Evolutionary conservation across 805 yeast genomes (phyloP).

Genomic region (Teunomyces stri): DNA sequence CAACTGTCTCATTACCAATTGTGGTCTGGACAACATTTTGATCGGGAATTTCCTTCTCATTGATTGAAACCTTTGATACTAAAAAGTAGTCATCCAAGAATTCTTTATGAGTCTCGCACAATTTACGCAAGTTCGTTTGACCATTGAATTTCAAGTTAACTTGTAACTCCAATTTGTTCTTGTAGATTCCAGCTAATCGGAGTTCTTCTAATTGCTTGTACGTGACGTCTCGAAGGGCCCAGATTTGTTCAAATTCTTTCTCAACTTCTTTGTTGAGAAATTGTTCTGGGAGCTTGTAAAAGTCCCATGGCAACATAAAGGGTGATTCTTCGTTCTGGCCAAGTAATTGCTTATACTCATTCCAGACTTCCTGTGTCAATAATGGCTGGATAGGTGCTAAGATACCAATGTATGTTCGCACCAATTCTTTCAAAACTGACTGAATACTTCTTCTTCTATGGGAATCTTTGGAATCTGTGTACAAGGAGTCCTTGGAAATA

Average conservation of each 20-base stretch:
- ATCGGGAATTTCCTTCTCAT: slow-evolving; percentile 8
- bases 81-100: slow-evolving; percentile 50
- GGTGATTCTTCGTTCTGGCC: slow-evolving; percentile 39
- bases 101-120: slow-evolving; percentile 20
- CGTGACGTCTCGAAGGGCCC: slow-evolving; percentile 48
- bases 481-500: slow-evolving; percentile 78
- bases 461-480: slow-evolving; percentile 58
- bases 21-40: not conserved
- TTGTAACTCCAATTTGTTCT: slow-evolving; percentile 53
- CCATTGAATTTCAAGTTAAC: slow-evolving; percentile 9
- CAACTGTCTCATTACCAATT: slow-evolving; percentile 21
- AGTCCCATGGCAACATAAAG: slow-evolving; percentile 43
- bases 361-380: slow-evolving; percentile 87
- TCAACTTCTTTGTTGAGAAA: slow-evolving; percentile 37
- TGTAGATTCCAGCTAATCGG: slow-evolving; percentile 49
- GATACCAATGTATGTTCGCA: slow-evolving; percentile 61
- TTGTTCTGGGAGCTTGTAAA: slow-evolving; percentile 27
- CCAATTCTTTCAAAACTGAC: slow-evolving; percentile 60
- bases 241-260: slow-evolving; percentile 44
- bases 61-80: slow-evolving; percentile 56
- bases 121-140: slow-evolving; percentile 5
- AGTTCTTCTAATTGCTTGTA: slow-evolving; percentile 56
- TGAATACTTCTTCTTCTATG: slow-evolving; percentile 57
- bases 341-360: slow-evolving; percentile 40
- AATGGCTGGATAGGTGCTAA: slow-evolving; percentile 82